Percentiles rank a stretch among this genome's conserved stretches.
Evolutionary conservation across 345 rosid genomes (phyloP).

Genomic region (Citrus unshiu): DNA sequence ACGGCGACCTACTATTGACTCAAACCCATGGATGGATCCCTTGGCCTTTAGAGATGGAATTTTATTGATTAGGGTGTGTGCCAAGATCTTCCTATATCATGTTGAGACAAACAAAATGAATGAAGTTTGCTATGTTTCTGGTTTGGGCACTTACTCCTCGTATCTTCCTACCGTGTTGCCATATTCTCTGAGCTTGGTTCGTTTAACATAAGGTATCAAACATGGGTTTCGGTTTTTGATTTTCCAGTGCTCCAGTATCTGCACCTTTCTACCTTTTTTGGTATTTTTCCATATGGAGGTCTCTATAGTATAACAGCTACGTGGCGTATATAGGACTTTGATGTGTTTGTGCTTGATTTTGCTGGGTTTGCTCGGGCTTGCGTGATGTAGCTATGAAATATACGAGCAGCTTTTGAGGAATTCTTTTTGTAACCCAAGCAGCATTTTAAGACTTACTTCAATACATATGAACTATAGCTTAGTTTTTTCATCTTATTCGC

Average conservation of each 20-base stretch:
- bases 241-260: background rate
- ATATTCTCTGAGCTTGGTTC: constrained; percentile 32
- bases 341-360: background rate
- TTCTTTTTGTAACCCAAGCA: background rate
- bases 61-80: constrained; percentile 29
- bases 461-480: background rate
- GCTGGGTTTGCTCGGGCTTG: background rate
- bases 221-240: background rate
- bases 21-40: constrained; percentile 31
- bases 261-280: background rate
- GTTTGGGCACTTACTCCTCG: constrained; percentile 17
- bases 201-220: background rate
- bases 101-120: constrained; percentile 19
- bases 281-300: background rate
- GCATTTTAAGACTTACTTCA: background rate
- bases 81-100: constrained; percentile 19
- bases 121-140: constrained; percentile 5
- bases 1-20: background rate
- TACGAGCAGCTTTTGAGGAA: background rate
- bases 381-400: background rate
- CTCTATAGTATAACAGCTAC: background rate
- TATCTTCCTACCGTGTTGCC: constrained; percentile 28
- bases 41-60: constrained; percentile 37
- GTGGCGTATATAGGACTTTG: background rate
- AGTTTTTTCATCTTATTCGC: background rate